These are phyloP conservation scores for Pseudoperonospora humuli DNA, from an alignment of 352 stramenopile species.

Conservation along the genomic window DNA sequence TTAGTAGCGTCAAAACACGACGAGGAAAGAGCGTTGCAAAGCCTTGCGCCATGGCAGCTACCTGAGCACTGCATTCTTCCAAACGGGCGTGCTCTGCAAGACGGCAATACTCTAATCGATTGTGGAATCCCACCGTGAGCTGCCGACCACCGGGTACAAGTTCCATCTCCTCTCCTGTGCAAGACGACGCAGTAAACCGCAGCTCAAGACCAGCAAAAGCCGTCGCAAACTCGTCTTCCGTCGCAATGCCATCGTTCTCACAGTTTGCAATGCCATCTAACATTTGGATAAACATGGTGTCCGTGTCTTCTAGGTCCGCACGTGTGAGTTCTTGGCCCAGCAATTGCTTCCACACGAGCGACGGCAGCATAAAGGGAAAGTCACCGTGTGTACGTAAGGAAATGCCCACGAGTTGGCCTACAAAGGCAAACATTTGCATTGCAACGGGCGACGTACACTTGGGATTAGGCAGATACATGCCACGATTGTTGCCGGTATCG, in stretches of 20 bases:
- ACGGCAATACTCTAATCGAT: constrained; percentile 77
- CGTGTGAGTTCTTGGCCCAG: constrained; percentile 67
- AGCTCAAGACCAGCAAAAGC: constrained; percentile 76
- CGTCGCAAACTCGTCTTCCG: constrained; percentile 63
- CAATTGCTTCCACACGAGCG: constrained; percentile 91
- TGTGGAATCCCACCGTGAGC: constrained; percentile 73
- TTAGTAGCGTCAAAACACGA: constrained; percentile 84
- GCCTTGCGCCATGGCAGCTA: constrained; percentile 69
- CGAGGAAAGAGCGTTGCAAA: constrained; percentile 80
- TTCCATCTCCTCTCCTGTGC: constrained; percentile 76
- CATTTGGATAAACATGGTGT: constrained; percentile 87
- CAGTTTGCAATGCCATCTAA: constrained; percentile 82
- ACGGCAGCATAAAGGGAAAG: constrained; percentile 88
- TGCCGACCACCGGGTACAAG: constrained; percentile 64
- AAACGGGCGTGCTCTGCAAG: constrained; percentile 76
- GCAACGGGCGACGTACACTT: constrained; percentile 83
- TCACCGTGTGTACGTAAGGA: constrained; percentile 89
- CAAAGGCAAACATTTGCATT: constrained; percentile 91
- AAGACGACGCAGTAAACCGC: constrained; percentile 76
- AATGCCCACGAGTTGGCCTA: constrained; percentile 91
- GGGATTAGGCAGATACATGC: constrained; percentile 85
- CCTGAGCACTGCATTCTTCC: constrained; percentile 63
- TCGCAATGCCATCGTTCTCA: constrained; percentile 74
- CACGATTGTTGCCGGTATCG: constrained; percentile 76
- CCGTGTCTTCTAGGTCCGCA: constrained; percentile 83